A percentile compares a stretch with the other conserved stretches of the same genome.
phyloP scores from a whole-genome alignment of 306 rosid species.

The Rosa chinensis region DNA sequence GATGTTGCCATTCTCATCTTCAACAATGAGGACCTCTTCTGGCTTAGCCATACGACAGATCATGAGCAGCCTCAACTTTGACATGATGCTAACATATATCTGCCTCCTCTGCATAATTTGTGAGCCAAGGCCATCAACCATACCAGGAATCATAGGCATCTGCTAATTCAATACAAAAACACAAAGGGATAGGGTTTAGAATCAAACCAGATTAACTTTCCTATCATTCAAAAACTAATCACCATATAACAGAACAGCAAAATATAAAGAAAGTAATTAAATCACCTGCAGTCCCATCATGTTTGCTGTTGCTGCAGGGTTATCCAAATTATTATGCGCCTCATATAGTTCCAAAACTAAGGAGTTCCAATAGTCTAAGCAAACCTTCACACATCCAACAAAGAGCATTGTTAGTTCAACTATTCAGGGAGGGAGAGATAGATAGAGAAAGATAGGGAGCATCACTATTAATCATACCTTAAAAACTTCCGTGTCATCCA shows the following conservation, averaged over 20 bases:
- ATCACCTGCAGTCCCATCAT: conserved; percentile 69
- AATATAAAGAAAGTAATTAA: neutral
- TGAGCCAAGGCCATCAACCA: conserved; percentile 84
- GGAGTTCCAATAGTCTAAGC: conserved; percentile 96
- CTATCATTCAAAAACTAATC: neutral
- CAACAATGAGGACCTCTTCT: conserved; percentile 98
- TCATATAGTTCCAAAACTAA: conserved; percentile 75
- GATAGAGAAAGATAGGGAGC: neutral
- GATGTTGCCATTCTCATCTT: conserved; percentile 97
- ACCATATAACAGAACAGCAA: conserved; percentile 6
- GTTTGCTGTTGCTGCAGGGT: conserved; percentile 53
- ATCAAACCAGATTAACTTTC: neutral
- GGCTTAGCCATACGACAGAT: conserved; percentile 99
- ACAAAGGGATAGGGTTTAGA: neutral
- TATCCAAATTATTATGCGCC: conserved; percentile 47
- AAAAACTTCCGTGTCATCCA: conserved; percentile 94
- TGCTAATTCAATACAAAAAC: conserved; percentile 30
- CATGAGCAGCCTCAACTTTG: conserved; percentile 97
- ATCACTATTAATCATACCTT: conserved; percentile 49
- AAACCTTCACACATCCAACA: conserved; percentile 56
- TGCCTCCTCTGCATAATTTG: conserved; percentile 81
- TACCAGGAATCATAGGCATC: conserved; percentile 72
- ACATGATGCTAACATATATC: conserved; percentile 81
- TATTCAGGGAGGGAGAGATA: neutral
- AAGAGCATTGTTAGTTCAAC: neutral